Percentiles rank a stretch among this genome's conserved stretches.
phyloP scores from a whole-genome alignment of 345 rosid genomes.

The Jatropha curcas region DNA sequence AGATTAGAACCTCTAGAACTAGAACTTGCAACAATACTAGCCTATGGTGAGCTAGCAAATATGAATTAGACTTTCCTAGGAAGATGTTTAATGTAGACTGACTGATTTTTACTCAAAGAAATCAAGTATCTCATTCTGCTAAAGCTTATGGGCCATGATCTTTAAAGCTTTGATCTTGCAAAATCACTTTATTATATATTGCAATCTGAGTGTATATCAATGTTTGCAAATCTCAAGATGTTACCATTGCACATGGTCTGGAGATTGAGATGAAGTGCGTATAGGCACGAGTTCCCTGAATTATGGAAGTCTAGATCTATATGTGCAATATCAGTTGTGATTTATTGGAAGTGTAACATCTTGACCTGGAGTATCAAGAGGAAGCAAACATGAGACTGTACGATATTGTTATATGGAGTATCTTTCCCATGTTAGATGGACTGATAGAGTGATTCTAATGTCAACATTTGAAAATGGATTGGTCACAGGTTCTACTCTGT shows the following conservation, averaged over 20 bases:
- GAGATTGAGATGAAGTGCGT: not conserved
- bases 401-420: not conserved
- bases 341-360: not conserved
- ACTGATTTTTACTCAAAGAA: not conserved
- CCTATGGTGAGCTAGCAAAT: not conserved
- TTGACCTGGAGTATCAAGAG: not conserved
- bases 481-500: not conserved
- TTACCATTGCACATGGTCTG: not conserved
- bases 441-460: not conserved
- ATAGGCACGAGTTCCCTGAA: conserved; percentile 1
- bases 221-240: not conserved
- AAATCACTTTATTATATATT: not conserved
- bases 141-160: not conserved
- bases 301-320: conserved; percentile 1
- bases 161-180: conserved; percentile 1
- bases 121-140: not conserved
- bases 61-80: not conserved
- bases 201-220: not conserved
- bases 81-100: not conserved
- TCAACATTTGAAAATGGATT: not conserved
- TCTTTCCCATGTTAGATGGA: not conserved
- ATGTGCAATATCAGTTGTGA: not conserved
- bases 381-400: too few species aligned
- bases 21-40: not conserved
- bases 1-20: not conserved